Evolutionary conservation across 495 filamentous ascomycete genomes (phyloP).

Genomic region (Bryoglossum gracile): DNA sequence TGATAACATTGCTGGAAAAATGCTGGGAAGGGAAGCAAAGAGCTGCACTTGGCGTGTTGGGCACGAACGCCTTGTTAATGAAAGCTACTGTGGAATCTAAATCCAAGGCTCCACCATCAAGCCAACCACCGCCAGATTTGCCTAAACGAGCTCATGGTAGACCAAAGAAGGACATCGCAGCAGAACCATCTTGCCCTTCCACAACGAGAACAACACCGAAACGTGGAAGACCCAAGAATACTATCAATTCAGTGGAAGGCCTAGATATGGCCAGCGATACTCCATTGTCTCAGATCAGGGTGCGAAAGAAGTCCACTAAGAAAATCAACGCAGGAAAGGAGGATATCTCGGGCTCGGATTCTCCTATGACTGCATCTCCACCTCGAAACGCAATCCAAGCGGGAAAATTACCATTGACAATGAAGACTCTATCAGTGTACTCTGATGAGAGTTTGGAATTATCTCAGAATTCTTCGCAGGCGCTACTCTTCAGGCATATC

Average conservation of each 20-base stretch:
- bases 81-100: constrained; percentile 1
- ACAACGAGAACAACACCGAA: constrained; percentile 8
- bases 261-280: constrained; percentile 13
- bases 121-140: constrained; percentile 2
- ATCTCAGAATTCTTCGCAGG: constrained; percentile 31
- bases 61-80: constrained; percentile 9
- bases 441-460: constrained; percentile 16
- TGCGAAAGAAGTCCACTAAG: constrained; percentile 19
- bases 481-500: constrained; percentile 51
- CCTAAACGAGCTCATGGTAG: constrained; percentile 37
- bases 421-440: constrained; percentile 17
- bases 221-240: constrained; percentile 22
- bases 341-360: constrained; percentile 63
- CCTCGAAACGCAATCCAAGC: constrained; percentile 17
- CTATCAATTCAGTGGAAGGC: constrained; percentile 10
- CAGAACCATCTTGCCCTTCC: too few relatives aligned
- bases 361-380: constrained; percentile 16
- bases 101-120: neutral
- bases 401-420: constrained; percentile 28
- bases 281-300: constrained; percentile 17
- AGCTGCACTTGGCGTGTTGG: constrained; percentile 13
- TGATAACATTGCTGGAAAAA: constrained; percentile 63
- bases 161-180: constrained; percentile 36
- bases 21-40: constrained; percentile 57
- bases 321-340: constrained; percentile 24